Evolutionary conservation across 1,139 yeast species (phyloP).

Genomic region (Geotrichum aggregatum): DNA sequence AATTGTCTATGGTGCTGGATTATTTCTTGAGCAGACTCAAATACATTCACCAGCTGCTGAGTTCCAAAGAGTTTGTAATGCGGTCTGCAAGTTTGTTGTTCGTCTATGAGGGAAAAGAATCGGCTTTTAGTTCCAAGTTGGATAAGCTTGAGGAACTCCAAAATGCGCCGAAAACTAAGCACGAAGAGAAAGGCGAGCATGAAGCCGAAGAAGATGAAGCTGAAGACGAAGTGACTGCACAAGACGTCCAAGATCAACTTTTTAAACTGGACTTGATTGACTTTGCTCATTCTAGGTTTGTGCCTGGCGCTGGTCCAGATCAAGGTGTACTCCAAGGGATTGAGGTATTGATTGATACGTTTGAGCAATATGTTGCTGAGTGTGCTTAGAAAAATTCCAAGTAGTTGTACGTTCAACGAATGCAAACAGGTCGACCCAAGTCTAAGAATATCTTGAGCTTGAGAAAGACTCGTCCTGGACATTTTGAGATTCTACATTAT

Average conservation of each 20-base stretch:
- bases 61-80: slow-evolving; percentile 60
- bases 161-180: slow-evolving; percentile 32
- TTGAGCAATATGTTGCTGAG: slow-evolving; percentile 18
- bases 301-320: slow-evolving; percentile 66
- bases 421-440: no score
- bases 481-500: no score
- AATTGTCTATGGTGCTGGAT: slow-evolving; percentile 30
- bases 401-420: background rate
- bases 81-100: slow-evolving; percentile 72
- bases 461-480: no score
- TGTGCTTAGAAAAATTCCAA: no score
- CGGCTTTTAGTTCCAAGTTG: slow-evolving; percentile 34
- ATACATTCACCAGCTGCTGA: slow-evolving; percentile 58
- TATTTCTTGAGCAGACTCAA: slow-evolving; percentile 57
- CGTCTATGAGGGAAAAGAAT: slow-evolving; percentile 63
- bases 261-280: slow-evolving; percentile 70
- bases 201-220: slow-evolving; percentile 32
- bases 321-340: slow-evolving; percentile 65
- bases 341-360: slow-evolving; percentile 50
- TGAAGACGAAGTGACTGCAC: slow-evolving; percentile 31
- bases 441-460: background rate
- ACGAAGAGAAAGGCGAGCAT: slow-evolving; percentile 25
- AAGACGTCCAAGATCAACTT: slow-evolving; percentile 34
- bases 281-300: slow-evolving; percentile 77
- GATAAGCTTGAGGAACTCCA: slow-evolving; percentile 28